Percentiles rank a stretch among this genome's conserved stretches.
Evolutionary conservation across 192 early-diverging fungal species (phyloP).

Genomic region (Jimgerdemannia flammicorona): DNA sequence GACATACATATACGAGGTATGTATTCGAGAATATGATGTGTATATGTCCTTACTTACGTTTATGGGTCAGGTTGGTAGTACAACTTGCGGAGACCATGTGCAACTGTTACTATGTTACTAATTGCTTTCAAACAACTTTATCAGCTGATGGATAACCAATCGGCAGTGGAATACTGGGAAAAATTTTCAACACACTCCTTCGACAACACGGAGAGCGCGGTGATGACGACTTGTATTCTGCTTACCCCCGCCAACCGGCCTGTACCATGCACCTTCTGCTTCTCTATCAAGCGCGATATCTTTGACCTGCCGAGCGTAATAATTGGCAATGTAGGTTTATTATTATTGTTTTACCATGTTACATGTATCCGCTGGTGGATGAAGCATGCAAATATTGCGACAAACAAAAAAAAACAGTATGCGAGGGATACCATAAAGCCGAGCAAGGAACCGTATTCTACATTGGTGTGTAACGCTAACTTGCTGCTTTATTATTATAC

Average conservation of each 20-base stretch:
- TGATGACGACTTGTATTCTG: slow-evolving; percentile 87
- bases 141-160: slow-evolving; percentile 89
- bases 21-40: not conserved
- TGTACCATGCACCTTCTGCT: slow-evolving; percentile 92
- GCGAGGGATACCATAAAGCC: not conserved
- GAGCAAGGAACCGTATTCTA: too few species aligned
- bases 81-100: not conserved
- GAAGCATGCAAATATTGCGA: not conserved
- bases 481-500: not conserved
- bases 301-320: slow-evolving; percentile 92
- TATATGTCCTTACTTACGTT: not conserved
- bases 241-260: slow-evolving; percentile 63
- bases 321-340: slow-evolving; percentile 60
- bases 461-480: not conserved
- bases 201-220: slow-evolving; percentile 85
- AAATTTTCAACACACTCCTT: slow-evolving; percentile 89
- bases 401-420: not conserved
- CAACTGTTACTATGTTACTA: not conserved
- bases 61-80: too few species aligned
- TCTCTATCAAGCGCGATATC: slow-evolving; percentile 95
- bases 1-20: slow-evolving; percentile 79
- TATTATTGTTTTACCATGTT: not conserved
- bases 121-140: slow-evolving; percentile 10
- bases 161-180: slow-evolving; percentile 95
- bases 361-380: not conserved